Evolutionary conservation across 345 rosid genomes (phyloP), one percentile per base, ranked within the genome.

Genomic region (Gynandropsis gynandra): DNA sequence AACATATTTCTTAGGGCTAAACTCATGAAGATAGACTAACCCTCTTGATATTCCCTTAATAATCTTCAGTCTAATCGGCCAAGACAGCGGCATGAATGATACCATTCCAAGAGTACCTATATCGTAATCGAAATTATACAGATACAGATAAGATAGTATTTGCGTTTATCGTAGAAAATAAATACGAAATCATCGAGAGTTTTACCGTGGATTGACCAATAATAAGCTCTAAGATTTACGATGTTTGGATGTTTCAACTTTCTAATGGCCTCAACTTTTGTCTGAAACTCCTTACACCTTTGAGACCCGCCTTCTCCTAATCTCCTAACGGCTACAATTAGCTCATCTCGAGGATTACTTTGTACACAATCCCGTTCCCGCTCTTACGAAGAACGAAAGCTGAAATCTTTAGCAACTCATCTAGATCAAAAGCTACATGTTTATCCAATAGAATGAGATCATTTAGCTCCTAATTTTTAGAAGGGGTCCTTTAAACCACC

Each of bases 231-330:
- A 21, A 89, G 96, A 39, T 70, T 83, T 24, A 77, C 94, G 15
- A 89, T 66, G 49, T 89, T 83, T 0, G 88, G 87, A 75, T 89
- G 96, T 71, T 86, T 83, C 53, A 86, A 73, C 86, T 80, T 83
- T 56, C 95, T 96, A 12, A 89, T 77, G 13, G 96, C 90, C 73
- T 86, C 96, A 1, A 83, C 94, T 74, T 89, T 90, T 4, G 86
- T 81, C 73, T 81, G 90, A 63, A 89, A 89, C 71, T 89, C 97
- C 74, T 83, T 89, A 39, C 77, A 81, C 66, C 96, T 80, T 54
- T 89, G 94, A 5, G 96, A 86, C 10, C 96, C 97, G 10, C 96
- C 97, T 72, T 83, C 97, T 8, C 98, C 98, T 55, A 90, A 55
- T 68, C 96, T 80, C 67, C 93, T 77, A 46, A 87, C 95, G 13